Evolutionary conservation across 2,329 filamentous ascomycete species (phyloP), one percentile per base, ranked within the genome.

Genomic region (Diplocarpon mali): DNA sequence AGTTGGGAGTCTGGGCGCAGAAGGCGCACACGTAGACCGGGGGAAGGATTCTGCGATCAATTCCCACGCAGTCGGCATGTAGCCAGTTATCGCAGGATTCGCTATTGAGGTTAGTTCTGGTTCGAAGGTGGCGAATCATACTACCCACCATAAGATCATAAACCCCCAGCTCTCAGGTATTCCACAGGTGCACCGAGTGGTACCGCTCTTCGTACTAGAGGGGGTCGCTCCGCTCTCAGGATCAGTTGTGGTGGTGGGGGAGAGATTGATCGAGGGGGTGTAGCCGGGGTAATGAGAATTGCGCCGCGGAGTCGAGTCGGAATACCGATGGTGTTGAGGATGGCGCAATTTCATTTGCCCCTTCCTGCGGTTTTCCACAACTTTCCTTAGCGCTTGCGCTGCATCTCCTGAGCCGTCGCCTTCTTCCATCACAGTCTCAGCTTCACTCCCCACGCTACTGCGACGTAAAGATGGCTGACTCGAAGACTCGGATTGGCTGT

Each of bases 31-130:
- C 74, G 53, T 80, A 82, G 5, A 81, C 73, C 11, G 69, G 67
- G 5, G 77, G 75, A 53, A 75, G 68, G n/a, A 69, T 56, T 45
- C 71, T 68, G 38, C 69, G 69, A 37, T 70, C 72, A 50, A 80
- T 73, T 49, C 76, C 76, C 54, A 80, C 68, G 57, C 78, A 82
- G 45, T 68, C 68, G n/a, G 73, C 75, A 57, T 82, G 78, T 27
- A 80, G 70, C 69, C 72, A 78, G 66, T 78, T 72, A 55, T 80
- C 76, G 57, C 78, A 82, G 17, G 75, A 76, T 62, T 80, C 72
- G 55, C 77, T 81, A 53, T 14, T 40, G 37, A 35, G 10, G 38
- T 49, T 44, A 53, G 51, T 58, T 43, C 52, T 44, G 14, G 35
- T 35, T 24, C 35, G 34, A 28, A 46, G 35, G 32, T 20, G 9